phyloP scores from a whole-genome alignment of 23 red algal species.

The Gracilariopsis chorda region DNA sequence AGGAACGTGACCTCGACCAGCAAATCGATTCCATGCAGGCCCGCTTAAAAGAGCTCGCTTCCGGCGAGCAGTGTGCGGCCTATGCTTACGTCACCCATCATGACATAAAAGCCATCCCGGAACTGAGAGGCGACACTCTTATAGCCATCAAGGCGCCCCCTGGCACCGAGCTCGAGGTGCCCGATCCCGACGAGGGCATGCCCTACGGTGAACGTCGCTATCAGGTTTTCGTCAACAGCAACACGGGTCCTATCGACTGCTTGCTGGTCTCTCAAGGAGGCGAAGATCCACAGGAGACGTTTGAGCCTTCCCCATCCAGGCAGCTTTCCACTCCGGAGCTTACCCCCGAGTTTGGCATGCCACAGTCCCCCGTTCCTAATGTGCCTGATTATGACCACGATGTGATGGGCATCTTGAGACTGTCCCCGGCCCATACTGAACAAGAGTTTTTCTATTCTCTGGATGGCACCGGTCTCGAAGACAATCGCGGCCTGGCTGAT shows the following conservation, averaged over 20 bases:
- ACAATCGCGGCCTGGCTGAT: conserved; percentile 57
- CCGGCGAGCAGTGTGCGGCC: conserved; percentile 70
- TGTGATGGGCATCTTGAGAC: conserved; percentile 24
- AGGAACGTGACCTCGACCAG: conserved; percentile 64
- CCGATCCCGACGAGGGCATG: conserved; percentile 82
- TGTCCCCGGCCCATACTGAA: conserved; percentile 39
- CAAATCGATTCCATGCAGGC: conserved; percentile 58
- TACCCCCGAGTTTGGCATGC: background rate
- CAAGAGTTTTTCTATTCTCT: conserved; percentile 53
- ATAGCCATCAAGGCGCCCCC: conserved; percentile 94
- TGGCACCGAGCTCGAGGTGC: conserved; percentile 90
- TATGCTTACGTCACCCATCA: conserved; percentile 91
- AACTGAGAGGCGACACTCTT: conserved; percentile 83
- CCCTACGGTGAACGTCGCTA: conserved; percentile 76
- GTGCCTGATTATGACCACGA: conserved; percentile 42
- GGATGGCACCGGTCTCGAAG: conserved; percentile 11
- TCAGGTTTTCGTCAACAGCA: conserved; percentile 81
- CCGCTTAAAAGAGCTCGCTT: conserved; percentile 55
- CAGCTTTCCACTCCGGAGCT: conserved; percentile 1
- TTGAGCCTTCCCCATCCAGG: background rate
- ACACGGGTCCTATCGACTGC: conserved; percentile 93
- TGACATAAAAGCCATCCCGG: conserved; percentile 84
- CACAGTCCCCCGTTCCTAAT: background rate
- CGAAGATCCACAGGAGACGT: background rate
- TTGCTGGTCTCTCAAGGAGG: conserved; percentile 77